Conservation (phyloP, 2,329 filamentous ascomycete genomes). For the Aureobasidium musti region DNA sequence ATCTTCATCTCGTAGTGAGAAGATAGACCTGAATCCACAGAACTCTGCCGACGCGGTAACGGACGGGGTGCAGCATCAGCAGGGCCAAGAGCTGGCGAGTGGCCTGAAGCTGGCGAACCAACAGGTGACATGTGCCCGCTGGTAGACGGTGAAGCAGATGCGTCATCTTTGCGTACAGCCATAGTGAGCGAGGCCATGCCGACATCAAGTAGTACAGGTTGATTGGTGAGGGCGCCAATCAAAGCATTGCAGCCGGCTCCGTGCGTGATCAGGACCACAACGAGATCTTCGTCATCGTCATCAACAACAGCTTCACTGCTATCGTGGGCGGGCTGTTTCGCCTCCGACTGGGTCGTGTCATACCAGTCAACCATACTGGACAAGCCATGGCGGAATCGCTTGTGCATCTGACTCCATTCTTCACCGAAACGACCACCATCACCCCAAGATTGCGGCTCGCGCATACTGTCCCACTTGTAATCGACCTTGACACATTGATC, state of each 20-base stretch:
- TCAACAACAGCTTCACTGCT: conserved; percentile 42
- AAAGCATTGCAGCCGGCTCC: conserved; percentile 95
- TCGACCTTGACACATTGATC: conserved; percentile 86
- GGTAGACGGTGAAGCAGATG: conserved; percentile 27
- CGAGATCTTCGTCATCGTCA: conserved; percentile 65
- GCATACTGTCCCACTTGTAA: conserved; percentile 94
- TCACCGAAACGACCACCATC: conserved; percentile 85
- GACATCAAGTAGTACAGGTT: conserved; percentile 88
- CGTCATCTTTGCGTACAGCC: conserved; percentile 64
- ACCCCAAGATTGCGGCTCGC: conserved; percentile 75
- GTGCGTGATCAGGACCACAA: conserved; percentile 87
- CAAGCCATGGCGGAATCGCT: conserved; percentile 77
- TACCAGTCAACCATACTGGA: conserved; percentile 86
- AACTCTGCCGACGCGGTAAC: conserved; percentile 44
- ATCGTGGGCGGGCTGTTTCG: conserved; percentile 49
- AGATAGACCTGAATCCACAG: conserved; percentile 49
- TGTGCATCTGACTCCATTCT: conserved; percentile 96
- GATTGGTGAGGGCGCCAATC: conserved; percentile 86
- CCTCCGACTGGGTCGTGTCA: conserved; percentile 37
- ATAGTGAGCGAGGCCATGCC: conserved; percentile 88
- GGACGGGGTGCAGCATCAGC: conserved; percentile 26
- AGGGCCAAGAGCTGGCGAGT: conserved; percentile 19
- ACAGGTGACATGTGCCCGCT: background rate
- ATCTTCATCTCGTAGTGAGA: conserved; percentile 72
- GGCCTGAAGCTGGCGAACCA: background rate